phyloP scores from a whole-genome alignment of 345 rosid genomes.

The Ceriops decandra region DNA sequence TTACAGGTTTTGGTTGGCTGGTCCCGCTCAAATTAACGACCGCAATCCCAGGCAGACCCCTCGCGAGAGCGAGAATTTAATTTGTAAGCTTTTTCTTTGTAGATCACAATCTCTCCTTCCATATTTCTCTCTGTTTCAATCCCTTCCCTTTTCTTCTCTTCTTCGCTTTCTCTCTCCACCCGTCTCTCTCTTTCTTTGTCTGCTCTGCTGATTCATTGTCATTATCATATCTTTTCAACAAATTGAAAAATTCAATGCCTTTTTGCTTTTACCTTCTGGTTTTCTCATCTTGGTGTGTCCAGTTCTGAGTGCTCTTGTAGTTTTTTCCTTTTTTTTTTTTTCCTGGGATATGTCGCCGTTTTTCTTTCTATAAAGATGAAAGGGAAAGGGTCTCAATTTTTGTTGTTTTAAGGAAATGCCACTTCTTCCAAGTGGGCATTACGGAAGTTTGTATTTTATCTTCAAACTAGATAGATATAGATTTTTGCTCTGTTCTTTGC shows the following conservation, averaged over 20 bases:
- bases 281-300: conserved; percentile 18
- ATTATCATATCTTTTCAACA: background rate
- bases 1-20: conserved; percentile 25
- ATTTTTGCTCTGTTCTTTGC: too few species aligned
- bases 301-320: background rate
- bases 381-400: background rate
- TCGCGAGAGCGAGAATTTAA: conserved; percentile 11
- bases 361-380: background rate
- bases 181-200: background rate
- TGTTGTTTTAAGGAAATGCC: conserved; percentile 2
- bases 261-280: background rate
- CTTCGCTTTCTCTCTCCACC: background rate
- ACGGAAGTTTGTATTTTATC: background rate
- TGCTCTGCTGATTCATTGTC: background rate
- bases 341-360: background rate
- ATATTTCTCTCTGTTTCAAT: background rate
- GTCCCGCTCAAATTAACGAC: conserved; percentile 43
- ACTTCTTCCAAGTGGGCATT: conserved; percentile 1
- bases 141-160: conserved; percentile 5
- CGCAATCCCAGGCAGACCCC: conserved; percentile 50
- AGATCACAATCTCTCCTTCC: conserved; percentile 1
- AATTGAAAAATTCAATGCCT: background rate
- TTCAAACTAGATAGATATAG: too few species aligned
- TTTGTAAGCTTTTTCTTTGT: conserved; percentile 20
- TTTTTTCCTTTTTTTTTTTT: too few species aligned